Evolutionary conservation across 2,329 filamentous ascomycete species (phyloP), one percentile per base, ranked within the genome.

Genomic region (Aspergillus aculeatinus): DNA sequence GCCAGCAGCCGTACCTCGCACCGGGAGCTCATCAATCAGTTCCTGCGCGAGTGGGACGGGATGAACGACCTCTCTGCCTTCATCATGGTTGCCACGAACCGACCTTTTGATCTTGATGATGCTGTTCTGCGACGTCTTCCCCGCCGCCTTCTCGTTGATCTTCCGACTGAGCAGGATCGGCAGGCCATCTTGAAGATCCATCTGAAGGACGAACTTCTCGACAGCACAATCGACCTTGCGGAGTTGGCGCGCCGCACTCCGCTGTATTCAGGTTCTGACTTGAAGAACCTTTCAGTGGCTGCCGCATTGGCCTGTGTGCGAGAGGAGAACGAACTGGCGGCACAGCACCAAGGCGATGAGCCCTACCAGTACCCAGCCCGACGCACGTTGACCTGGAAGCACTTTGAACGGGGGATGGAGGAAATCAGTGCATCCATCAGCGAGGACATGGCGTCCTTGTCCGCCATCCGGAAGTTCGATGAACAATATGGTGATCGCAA

Each of bases 71-170:
- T 87, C 51, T 90, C 89, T 19, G 92, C 94, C 2, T 98, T 99
- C 74, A 94, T 99, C 75, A 97, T 99, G 92, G 92, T 98, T 0
- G 94, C 95, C 29, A 98, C 93, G 9, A 98, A 99, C 75, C 84
- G 94, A 10, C 95, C 95, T 0, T 97, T 96, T 70, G 95, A 98
- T 70, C 85, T 99, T 1, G 95, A 99, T 69, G 78, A 81, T 49
- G 82, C 82, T 3, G 77, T 82, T 21, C 74, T 84, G 23, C 78
- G 82, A 19, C 80, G 82, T 55, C 73, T 82, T 3, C 81, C 82
- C 1, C 72, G 79, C 27, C 76, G 80, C 50, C 73, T 84, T 10
- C 73, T 81, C 1, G 76, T 84, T 19, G 81, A 82, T 63, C 71
- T 84, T 2, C 82, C 82, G 0, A 76, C 72, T 0, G 75, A 79